A percentile compares a stretch with the other conserved stretches of the same genome.
Conservation (phyloP, 164 flowering plant genomes). For the Stephania yunnanensis region DNA sequence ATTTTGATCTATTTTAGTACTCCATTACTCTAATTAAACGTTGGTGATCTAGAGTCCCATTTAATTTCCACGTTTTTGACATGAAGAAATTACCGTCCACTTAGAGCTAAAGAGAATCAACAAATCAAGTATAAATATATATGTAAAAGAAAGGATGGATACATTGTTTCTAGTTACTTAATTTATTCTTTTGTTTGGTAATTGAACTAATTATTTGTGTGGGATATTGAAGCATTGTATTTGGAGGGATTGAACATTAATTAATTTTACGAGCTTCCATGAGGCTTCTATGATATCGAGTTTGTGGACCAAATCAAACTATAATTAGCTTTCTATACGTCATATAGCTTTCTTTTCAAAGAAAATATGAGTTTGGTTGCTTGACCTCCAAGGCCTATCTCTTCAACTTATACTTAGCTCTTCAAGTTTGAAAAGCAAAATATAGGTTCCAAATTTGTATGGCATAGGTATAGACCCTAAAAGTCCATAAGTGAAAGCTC, state of each 20-base stretch:
- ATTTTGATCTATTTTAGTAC: too few relatives aligned
- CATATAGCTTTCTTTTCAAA: background rate
- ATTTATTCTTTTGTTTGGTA: background rate
- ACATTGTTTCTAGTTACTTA: too few relatives aligned
- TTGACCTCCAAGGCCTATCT: background rate
- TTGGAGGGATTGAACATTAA: background rate
- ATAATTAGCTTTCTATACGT: background rate
- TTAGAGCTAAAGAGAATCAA: too few relatives aligned
- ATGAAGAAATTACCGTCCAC: background rate
- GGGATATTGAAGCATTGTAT: background rate
- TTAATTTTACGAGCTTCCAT: background rate
- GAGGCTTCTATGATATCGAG: background rate
- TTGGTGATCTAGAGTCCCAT: background rate
- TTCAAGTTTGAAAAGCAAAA: background rate
- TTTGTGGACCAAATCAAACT: background rate
- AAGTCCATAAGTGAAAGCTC: background rate
- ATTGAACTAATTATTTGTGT: background rate
- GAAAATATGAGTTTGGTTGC: background rate
- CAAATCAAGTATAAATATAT: background rate
- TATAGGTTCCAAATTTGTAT: background rate
- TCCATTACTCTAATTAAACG: background rate
- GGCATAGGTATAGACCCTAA: background rate
- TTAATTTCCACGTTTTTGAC: background rate
- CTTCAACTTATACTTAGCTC: background rate
- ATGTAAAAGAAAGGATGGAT: too few relatives aligned